phyloP scores from a whole-genome alignment of 192 early-diverging fungal species.

The Obelidium mucronatum region DNA sequence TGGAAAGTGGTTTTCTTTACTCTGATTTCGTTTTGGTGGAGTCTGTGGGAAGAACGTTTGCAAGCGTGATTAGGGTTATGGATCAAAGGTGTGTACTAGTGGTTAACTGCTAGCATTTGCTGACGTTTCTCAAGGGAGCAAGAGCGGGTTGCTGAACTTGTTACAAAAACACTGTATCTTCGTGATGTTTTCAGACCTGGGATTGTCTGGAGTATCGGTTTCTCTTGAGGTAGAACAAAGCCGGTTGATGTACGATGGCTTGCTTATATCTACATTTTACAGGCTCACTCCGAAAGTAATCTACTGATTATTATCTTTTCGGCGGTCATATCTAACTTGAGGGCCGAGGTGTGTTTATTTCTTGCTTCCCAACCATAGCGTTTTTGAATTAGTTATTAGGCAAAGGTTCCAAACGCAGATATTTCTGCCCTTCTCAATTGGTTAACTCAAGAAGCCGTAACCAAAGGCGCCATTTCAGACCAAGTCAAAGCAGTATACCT shows the following conservation, averaged over 20 bases:
- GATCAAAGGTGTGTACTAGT: constrained; percentile 8
- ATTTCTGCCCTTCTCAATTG: not conserved
- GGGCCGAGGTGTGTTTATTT: constrained; percentile 5
- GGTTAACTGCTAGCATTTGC: not conserved
- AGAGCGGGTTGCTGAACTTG: not conserved
- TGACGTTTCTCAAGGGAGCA: not conserved
- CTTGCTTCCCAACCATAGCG: not conserved
- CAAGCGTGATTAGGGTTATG: constrained; percentile 8
- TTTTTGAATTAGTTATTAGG: not conserved
- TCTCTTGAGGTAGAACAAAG: constrained; percentile 6
- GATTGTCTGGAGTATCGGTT: constrained; percentile 11
- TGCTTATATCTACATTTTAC: too few species aligned
- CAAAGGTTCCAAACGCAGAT: constrained; percentile 8
- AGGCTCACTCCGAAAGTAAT: not conserved
- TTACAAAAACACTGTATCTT: not conserved
- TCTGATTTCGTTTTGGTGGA: constrained; percentile 4
- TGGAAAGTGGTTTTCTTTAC: not conserved
- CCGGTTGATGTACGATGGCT: too few species aligned
- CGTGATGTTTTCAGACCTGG: constrained; percentile 7
- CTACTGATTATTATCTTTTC: constrained; percentile 5
- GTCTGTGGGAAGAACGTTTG: constrained; percentile 9
- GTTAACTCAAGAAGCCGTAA: constrained; percentile 8
- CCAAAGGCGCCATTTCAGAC: not conserved
- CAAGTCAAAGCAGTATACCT: not conserved
- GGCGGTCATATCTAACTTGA: constrained; percentile 20